These are phyloP conservation scores for Ceratobasidium papillatum DNA, from an alignment of 1,284 basidiomycete species.

Conservation along the genomic window DNA sequence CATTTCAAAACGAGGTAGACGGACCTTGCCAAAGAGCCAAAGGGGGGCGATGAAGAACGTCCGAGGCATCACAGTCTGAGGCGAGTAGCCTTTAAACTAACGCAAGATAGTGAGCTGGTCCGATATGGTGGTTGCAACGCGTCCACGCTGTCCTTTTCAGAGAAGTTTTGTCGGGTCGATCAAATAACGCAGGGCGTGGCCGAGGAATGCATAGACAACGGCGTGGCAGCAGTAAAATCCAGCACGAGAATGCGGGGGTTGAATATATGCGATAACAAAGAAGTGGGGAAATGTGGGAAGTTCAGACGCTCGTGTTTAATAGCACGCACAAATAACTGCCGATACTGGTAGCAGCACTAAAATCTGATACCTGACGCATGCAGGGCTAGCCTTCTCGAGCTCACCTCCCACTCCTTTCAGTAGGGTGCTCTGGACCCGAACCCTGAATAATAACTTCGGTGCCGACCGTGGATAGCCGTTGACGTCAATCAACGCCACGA, in stretches of 20 bases:
- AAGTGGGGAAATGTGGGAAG: conserved; percentile 13
- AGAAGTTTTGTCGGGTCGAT: not conserved
- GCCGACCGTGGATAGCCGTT: not conserved
- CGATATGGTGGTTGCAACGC: not conserved
- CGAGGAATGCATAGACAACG: not conserved
- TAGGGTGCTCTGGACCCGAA: not conserved
- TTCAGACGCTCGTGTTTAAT: not conserved
- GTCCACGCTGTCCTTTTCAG: not conserved
- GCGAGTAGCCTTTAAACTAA: not conserved
- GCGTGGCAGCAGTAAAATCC: not conserved
- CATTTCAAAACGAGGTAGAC: not conserved
- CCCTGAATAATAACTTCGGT: not conserved
- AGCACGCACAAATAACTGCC: not conserved
- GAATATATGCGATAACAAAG: not conserved
- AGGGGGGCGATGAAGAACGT: conserved; percentile 1
- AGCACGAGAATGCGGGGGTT: not conserved
- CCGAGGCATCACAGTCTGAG: not conserved
- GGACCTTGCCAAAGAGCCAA: not conserved
- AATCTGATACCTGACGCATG: not conserved
- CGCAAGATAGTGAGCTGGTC: not conserved
- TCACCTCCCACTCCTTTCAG: not conserved
- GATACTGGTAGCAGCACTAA: not conserved
- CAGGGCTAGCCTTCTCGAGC: not conserved
- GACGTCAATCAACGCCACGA: not conserved
- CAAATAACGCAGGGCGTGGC: not conserved